A percentile compares a stretch with the other conserved stretches of the same genome.
phyloP scores from a whole-genome alignment of 2,329 filamentous ascomycete genomes.

The Sporothrix phasma region DNA sequence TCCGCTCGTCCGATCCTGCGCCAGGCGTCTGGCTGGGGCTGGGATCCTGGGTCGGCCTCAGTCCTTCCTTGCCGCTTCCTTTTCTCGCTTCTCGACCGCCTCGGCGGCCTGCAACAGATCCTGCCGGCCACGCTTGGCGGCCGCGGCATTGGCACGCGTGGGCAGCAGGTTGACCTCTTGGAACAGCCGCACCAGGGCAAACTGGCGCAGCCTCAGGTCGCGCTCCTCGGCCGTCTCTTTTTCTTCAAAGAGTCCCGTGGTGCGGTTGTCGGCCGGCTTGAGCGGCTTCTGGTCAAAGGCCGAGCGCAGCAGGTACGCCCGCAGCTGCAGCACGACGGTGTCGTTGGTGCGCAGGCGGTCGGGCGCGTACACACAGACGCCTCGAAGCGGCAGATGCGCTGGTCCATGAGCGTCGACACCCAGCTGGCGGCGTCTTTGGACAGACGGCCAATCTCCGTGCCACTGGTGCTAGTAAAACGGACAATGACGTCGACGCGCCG shows the following conservation, averaged over 20 bases:
- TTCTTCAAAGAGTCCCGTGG: conserved; percentile 67
- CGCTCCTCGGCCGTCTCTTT: conserved; percentile 81
- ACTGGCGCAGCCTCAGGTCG: conserved; percentile 70
- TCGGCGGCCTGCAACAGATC: conserved; percentile 81
- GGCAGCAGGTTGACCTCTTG: conserved; percentile 80
- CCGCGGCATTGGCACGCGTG: conserved; percentile 60
- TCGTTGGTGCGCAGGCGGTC: conserved; percentile 82
- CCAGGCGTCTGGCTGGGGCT: not conserved
- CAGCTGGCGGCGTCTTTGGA: conserved; percentile 81
- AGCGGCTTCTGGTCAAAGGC: conserved; percentile 62
- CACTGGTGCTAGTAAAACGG: conserved; percentile 70
- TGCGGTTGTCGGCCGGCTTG: conserved; percentile 57
- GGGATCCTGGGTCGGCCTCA: not conserved
- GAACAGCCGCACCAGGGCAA: conserved; percentile 79
- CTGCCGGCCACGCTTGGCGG: conserved; percentile 70
- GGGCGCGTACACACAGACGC: conserved; percentile 78
- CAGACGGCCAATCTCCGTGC: conserved; percentile 76
- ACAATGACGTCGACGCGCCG: conserved; percentile 78
- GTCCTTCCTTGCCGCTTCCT: conserved; percentile 33
- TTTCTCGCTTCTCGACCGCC: conserved; percentile 66
- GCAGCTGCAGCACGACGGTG: conserved; percentile 82
- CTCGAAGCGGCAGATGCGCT: conserved; percentile 78
- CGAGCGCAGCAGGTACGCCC: conserved; percentile 61
- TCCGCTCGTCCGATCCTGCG: conserved; percentile 56
- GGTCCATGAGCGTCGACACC: conserved; percentile 87